Evolutionary conservation across 225 moss, liverwort and hornwort genomes (phyloP), one percentile per base, ranked within the genome.

Genomic region (Straminergon stramineum): DNA sequence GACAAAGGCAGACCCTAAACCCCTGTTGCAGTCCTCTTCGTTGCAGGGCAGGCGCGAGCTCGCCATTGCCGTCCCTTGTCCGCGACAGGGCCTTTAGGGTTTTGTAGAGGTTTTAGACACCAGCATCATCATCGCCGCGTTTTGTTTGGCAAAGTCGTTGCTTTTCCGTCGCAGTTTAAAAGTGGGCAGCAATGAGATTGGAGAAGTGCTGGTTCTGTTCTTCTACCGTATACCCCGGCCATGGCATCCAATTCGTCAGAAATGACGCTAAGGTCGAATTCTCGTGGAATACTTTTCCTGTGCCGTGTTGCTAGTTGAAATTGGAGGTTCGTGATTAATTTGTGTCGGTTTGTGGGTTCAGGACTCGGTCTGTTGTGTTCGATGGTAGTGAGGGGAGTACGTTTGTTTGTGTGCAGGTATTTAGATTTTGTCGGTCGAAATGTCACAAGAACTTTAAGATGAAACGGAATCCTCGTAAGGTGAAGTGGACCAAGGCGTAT

Each of bases 121-220:
- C 52, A n/a, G 26, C 83, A 41, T 15, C 69, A 9, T 39, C 23
- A 27, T 24, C 79, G 11, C 24, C 39, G 57, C 20, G 39, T 87
- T 55, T 20, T 6, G 22, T 55, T 79, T 41, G 55, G 68, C 13
- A 32, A 31, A 7, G 1, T 12, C 18, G 31, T 60, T 62, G 41
- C 77, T 31, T 52, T 64, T 32, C 69, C 48, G 6, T 28, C 10
- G 35, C 52, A 17, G 56, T 39, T 80, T 82, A 37, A 56, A 90
- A 90, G 73, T 41, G 85, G 30, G 85, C 79, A 90, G 92, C 94
- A 57, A 98, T 96, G 98, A 98, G 98, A 93, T 94, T 98, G 91
- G 96, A 98, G 91, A 96, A 95, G 90, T 98, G 98, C 91, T 98
- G 98, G 96, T 98, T 98, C 82, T 98, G 98, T 79, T 98, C 98